Evolutionary conservation across 768 basidiomycete genomes (phyloP).

Genomic region (Pulveroboletus sp.): DNA sequence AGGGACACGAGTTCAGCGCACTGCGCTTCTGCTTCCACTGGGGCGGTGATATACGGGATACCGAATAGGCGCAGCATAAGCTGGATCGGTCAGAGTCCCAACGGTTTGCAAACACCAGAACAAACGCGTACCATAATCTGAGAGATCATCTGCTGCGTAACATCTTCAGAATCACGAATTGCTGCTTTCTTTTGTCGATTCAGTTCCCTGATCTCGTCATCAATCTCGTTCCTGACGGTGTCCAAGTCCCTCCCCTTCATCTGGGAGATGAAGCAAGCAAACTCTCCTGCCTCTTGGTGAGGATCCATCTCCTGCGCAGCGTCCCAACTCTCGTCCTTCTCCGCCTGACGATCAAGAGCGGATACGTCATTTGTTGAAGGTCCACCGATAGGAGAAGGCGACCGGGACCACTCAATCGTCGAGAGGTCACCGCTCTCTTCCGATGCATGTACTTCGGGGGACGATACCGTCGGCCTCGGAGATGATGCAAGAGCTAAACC

Average conservation of each 20-base stretch:
- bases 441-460: background rate
- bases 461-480: slow-evolving; percentile 8
- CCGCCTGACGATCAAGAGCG: slow-evolving; percentile 19
- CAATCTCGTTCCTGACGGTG: slow-evolving; percentile 80
- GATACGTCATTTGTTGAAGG: slow-evolving; percentile 3
- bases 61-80: slow-evolving; percentile 90
- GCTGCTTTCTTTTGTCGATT: slow-evolving; percentile 83
- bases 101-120: background rate
- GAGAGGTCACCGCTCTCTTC: slow-evolving; percentile 25
- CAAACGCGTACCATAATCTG: slow-evolving; percentile 61
- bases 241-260: slow-evolving; percentile 84
- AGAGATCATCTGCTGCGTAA: slow-evolving; percentile 90
- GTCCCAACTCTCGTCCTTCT: slow-evolving; percentile 57
- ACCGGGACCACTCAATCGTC: slow-evolving; percentile 35
- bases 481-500: slow-evolving; percentile 4
- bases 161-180: slow-evolving; percentile 90
- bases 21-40: slow-evolving; percentile 99
- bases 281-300: slow-evolving; percentile 78
- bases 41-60: slow-evolving; percentile 96
- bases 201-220: slow-evolving; percentile 80
- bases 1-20: slow-evolving; percentile 87
- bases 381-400: slow-evolving; percentile 31
- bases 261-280: slow-evolving; percentile 87
- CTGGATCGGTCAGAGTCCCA: slow-evolving; percentile 36
- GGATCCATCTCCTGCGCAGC: slow-evolving; percentile 83